Evolutionary conservation across 495 filamentous ascomycete genomes (phyloP), one percentile per base, ranked within the genome.

Genomic region (Pyrenula aspistea): DNA sequence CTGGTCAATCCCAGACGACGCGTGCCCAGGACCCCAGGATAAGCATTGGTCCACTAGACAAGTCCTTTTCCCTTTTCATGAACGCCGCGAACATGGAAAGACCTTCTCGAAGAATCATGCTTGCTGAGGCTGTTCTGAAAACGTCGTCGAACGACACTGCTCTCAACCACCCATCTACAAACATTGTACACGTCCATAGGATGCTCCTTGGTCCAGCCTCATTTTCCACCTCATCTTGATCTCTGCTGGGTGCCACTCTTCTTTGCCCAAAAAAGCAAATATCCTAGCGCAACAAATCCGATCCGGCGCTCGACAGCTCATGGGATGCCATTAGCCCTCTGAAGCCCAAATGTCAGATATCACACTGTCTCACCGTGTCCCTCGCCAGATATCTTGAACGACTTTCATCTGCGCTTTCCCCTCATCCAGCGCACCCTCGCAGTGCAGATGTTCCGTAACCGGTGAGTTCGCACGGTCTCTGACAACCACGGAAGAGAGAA

Each of bases 361-460:
- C 31, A 42, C 31, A 42, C 31, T 42, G 31, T 42, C 31, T 42
- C 31, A 42, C 31, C 31, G 4, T 8, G 15, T 8, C 15, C 31
- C 31, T 15, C 31, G 15, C 31, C 8, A 42, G 31, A 42, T 42
- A 4, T 15, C 15, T 42, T 42, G 31, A 42, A 42, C 31, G 31
- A 42, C 31, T 42, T 42, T 15, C 31, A 42, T 42, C 31, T 42
- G 31, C 15, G 15, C 31, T 42, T 42, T 42, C 31, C 31, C 31
- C 31, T n/a, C 31, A 15, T 42, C 8, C 31, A 4, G 31, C 31
- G 31, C 31, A 42, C 8, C 31, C 31, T 8, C 4, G 8, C 15
- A 42, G 31, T 15, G 31, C 31, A 42, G 20, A 67, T 67, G 64
- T 65, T 66, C 52, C 57, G 57, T 53, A 65, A 60, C 57, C 63